These are phyloP conservation scores for Suillus variegatus DNA, from an alignment of 768 basidiomycete genomes.

Conservation along the genomic window DNA sequence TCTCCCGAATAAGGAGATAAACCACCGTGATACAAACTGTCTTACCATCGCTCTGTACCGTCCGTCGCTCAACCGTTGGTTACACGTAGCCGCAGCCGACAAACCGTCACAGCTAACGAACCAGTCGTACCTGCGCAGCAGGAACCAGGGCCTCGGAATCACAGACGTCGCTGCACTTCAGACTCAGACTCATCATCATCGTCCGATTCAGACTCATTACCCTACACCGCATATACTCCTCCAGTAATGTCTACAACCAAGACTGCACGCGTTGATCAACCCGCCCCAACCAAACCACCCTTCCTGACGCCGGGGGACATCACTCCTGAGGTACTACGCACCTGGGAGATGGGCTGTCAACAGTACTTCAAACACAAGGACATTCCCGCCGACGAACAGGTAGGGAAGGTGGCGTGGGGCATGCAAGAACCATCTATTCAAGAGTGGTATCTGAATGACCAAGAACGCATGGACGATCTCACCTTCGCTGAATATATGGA, in stretches of 20 bases:
- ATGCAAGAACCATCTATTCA: background rate
- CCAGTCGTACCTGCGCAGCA: background rate
- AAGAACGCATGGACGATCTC: background rate
- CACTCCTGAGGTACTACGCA: background rate
- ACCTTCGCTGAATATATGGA: background rate
- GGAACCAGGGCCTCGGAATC: background rate
- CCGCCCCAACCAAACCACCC: background rate
- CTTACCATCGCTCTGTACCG: background rate
- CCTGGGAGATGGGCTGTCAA: background rate
- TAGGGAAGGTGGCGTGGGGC: background rate
- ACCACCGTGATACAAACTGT: background rate
- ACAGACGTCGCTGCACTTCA: background rate
- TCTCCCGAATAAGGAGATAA: background rate
- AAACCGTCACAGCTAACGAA: background rate
- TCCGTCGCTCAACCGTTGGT: background rate
- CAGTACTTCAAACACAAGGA: background rate
- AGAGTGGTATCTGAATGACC: background rate
- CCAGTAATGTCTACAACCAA: background rate
- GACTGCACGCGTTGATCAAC: background rate
- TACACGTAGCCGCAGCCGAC: background rate
- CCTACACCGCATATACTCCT: background rate
- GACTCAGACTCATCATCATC: no score
- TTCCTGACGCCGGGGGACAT: background rate
- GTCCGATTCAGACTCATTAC: background rate
- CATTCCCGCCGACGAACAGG: background rate